A percentile compares a stretch with the other conserved stretches of the same genome.
Conservation (phyloP, 2,329 filamentous ascomycete genomes). For the Trichoderma brevicompactum region DNA sequence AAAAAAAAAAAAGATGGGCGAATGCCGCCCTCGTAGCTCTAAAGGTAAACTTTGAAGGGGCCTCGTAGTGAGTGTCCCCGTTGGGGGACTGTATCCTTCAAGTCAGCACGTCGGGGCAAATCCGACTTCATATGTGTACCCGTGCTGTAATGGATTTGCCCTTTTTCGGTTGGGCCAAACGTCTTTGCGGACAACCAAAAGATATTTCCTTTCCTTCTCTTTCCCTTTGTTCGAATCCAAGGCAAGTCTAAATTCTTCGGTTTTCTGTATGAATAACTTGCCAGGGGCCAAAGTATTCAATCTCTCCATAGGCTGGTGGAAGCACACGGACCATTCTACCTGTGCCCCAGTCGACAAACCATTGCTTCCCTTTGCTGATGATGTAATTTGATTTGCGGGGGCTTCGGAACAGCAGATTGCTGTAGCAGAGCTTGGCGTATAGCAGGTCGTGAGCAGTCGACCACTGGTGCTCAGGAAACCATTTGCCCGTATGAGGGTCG, state of each 20-base stretch:
- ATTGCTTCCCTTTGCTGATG: conserved; percentile 60
- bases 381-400: conserved; percentile 63
- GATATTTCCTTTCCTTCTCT: not conserved
- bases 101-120: not conserved
- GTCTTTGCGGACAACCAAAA: not conserved
- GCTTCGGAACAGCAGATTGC: conserved; percentile 60
- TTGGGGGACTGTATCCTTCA: not conserved
- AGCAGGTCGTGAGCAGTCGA: conserved; percentile 60
- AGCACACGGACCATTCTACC: conserved; percentile 59
- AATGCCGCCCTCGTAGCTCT: not conserved
- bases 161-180: not conserved
- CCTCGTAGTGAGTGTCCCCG: not conserved
- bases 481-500: conserved; percentile 58
- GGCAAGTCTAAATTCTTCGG: conserved; percentile 45
- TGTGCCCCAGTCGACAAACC: conserved; percentile 63
- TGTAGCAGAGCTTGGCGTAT: conserved; percentile 64
- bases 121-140: not conserved
- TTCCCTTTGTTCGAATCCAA: not conserved
- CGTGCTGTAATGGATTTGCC: not conserved
- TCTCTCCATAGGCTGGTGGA: conserved; percentile 59
- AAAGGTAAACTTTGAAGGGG: not conserved
- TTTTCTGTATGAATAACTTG: conserved; percentile 57
- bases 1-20: not conserved
- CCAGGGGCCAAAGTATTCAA: conserved; percentile 55
- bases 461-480: conserved; percentile 60